phyloP scores from a whole-genome alignment of 352 stramenopile species.

The Phytophthora cryptogea region DNA sequence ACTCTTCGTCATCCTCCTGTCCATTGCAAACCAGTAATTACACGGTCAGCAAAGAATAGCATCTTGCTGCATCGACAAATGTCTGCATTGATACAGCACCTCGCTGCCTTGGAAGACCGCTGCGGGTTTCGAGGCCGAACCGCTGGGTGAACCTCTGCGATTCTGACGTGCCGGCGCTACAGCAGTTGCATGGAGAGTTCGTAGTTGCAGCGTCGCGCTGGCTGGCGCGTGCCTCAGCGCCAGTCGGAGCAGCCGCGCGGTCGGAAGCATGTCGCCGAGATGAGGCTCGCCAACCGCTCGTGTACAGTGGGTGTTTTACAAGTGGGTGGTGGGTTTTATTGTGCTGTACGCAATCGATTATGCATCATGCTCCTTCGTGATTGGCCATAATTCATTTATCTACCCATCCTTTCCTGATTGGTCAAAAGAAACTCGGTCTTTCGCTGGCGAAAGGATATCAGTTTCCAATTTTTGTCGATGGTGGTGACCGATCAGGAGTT shows the following conservation, averaged over 20 bases:
- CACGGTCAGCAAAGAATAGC: background rate
- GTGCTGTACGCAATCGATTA: conserved; percentile 8
- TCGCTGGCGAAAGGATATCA: conserved; percentile 5
- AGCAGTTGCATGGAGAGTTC: conserved; percentile 48
- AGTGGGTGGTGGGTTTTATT: background rate
- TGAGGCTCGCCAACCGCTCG: conserved; percentile 25
- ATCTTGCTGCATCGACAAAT: background rate
- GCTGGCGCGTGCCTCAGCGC: conserved; percentile 24
- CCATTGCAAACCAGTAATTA: conserved; percentile 2
- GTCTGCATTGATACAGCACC: conserved; percentile 22
- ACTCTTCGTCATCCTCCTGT: conserved; percentile 46
- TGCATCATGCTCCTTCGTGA: conserved; percentile 1
- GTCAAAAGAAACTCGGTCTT: conserved; percentile 5
- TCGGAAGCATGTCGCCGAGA: conserved; percentile 19
- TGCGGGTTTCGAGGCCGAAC: conserved; percentile 22
- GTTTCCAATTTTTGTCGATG: conserved; percentile 33
- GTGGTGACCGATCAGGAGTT: conserved; percentile 34
- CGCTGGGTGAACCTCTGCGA: conserved; percentile 33
- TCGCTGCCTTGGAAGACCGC: conserved; percentile 40
- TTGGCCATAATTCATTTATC: background rate
- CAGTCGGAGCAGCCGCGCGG: conserved; percentile 27
- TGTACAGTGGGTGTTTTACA: background rate
- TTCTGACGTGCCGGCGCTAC: conserved; percentile 46
- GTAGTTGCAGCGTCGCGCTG: conserved; percentile 21
- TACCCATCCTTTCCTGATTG: background rate